These are phyloP conservation scores for Didymellaceae sp. DNA, from an alignment of 2,329 filamentous ascomycete species.

Conservation along the genomic window DNA sequence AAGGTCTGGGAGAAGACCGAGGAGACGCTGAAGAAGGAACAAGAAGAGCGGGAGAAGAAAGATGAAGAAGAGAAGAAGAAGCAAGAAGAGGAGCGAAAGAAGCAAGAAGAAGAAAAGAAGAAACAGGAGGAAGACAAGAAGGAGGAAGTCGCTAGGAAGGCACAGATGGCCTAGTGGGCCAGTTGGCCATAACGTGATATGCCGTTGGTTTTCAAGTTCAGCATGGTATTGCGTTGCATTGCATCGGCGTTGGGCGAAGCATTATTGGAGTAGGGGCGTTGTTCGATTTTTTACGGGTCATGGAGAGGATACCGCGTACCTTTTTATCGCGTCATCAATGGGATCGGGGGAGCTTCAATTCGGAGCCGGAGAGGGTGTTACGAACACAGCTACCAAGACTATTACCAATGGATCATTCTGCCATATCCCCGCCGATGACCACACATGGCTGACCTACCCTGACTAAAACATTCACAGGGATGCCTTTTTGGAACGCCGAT, in stretches of 20 bases:
- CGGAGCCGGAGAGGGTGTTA: too few species aligned
- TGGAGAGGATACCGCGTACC: neutral
- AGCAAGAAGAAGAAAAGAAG: constrained; percentile 38
- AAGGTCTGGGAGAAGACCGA: constrained; percentile 65
- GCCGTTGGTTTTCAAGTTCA: neutral
- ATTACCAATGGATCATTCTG: too few species aligned
- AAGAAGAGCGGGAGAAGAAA: constrained; percentile 22
- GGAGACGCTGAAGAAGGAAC: constrained; percentile 22
- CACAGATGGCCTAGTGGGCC: constrained; percentile 28
- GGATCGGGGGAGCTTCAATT: too few species aligned
- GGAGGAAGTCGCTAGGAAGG: constrained; percentile 20
- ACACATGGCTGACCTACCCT: too few species aligned
- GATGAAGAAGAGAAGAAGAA: constrained; percentile 15
- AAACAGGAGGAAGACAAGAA: constrained; percentile 26
- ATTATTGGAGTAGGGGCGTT: neutral
- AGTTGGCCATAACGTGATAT: constrained; percentile 20
- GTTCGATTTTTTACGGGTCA: neutral
- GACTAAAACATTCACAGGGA: too few species aligned
- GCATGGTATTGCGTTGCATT: constrained; percentile 8
- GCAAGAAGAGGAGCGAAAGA: constrained; percentile 10
- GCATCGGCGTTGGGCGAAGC: neutral
- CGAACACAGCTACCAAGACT: too few species aligned
- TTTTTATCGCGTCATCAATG: too few species aligned
- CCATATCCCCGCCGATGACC: too few species aligned
- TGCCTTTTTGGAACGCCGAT: too few species aligned